Evolutionary conservation across 108 stramenopile species (phyloP), one percentile per base, ranked within the genome.

Genomic region (Conticribra guillardii): DNA sequence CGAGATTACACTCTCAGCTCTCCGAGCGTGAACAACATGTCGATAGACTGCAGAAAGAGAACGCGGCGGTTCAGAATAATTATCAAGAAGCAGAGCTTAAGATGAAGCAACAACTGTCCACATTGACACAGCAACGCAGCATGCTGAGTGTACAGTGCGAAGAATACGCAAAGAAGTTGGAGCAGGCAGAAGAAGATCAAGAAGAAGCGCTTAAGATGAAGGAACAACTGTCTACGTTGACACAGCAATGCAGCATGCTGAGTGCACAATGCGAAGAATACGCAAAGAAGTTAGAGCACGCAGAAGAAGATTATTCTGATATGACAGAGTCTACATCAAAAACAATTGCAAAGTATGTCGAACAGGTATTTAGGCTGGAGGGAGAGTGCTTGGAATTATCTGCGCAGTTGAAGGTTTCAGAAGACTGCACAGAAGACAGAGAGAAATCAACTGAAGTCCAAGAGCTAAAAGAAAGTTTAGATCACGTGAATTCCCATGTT

Each of bases 301-400:
- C 50, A 1, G 50, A 67, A 48, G 48, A 51, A 26, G 76, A 72
- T 26, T 51, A 79, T n/a, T n/a, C n/a, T n/a, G n/a, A n/a, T n/a
- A 21, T 60, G 30, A 23, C 50, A 2, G 21, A 46, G 33, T 22
- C 58, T 15, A 41, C 37, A 28, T 75, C 74, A 2, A 56, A 74
- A 30, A 56, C 54, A 33, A 45, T 60, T 18, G 45, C 68, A n/a
- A 65, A 52, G 45, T 65, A 60, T 54, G 29, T 37, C 15, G 58
- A 79, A 26, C 64, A 66, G 17, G 55, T 79, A 17, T 71, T 68
- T 7, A 54, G 53, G 56, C 37, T 60, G 31, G 52, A 71, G 64
- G 53, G 56, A 28, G 77, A 79, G 22, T 69, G 69, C 37, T 24
- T 69, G 15, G 60, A 76, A 32, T 30, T 79, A 30, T 70, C 77